phyloP scores from a whole-genome alignment of 768 basidiomycete species.

The Cubamyces sp. region DNA sequence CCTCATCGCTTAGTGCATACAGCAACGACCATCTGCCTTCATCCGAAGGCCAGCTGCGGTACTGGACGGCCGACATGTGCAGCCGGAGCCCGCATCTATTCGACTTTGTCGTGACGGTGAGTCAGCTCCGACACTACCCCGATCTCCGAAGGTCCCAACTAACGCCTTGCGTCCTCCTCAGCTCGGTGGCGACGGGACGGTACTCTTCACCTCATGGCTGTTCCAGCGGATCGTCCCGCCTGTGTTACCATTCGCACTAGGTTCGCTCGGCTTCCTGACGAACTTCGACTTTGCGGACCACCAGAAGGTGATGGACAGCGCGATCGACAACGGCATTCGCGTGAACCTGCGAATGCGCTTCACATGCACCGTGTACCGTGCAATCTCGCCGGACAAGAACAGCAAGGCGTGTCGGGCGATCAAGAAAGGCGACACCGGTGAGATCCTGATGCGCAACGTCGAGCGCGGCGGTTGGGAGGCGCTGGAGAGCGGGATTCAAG shows the following conservation, averaged over 20 bases:
- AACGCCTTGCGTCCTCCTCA: constrained; percentile 36
- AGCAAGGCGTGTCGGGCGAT: constrained; percentile 73
- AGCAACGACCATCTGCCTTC: constrained; percentile 41
- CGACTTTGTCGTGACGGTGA: constrained; percentile 95
- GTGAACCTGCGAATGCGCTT: constrained; percentile 99
- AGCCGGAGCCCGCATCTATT: constrained; percentile 87
- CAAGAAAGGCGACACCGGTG: constrained; percentile 91
- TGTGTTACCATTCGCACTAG: constrained; percentile 94
- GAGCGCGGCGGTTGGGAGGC: constrained; percentile 96
- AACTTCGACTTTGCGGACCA: constrained; percentile 94
- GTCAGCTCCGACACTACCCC: constrained; percentile 35
- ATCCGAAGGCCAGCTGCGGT: constrained; percentile 91
- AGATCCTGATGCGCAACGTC: constrained; percentile 95
- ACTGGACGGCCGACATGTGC: constrained; percentile 99
- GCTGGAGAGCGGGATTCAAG: constrained; percentile 76
- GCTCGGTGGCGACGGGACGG: constrained; percentile 98
- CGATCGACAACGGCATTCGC: constrained; percentile 90
- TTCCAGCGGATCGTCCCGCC: constrained; percentile 99
- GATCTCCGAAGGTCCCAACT: neutral
- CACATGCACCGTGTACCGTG: constrained; percentile 97
- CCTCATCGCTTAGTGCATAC: constrained; percentile 59
- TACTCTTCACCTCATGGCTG: constrained; percentile 98
- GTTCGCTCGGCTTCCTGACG: constrained; percentile 96
- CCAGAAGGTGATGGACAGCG: constrained; percentile 81
- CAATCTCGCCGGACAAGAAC: constrained; percentile 74